Conservation (phyloP, 352 stramenopile genomes). For the Phytophthora pisi region DNA sequence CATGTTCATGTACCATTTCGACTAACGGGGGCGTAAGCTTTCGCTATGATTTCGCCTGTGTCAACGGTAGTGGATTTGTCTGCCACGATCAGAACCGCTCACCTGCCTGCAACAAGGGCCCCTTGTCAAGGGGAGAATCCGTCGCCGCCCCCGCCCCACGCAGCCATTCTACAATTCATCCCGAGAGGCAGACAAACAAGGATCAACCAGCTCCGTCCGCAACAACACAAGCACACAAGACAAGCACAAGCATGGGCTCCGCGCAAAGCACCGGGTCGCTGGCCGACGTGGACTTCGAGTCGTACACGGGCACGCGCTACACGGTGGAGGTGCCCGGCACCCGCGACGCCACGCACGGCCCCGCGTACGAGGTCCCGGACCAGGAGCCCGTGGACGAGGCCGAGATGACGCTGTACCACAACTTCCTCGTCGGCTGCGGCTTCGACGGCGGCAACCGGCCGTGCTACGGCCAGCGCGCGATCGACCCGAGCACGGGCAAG, state of each 20-base stretch:
- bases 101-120: neutral
- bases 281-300: conserved; percentile 56
- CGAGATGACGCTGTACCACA: conserved; percentile 44
- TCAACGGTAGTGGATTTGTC: neutral
- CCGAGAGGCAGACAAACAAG: neutral
- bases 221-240: neutral
- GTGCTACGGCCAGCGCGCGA: conserved; percentile 42
- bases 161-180: neutral
- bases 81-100: neutral
- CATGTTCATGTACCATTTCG: neutral
- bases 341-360: conserved; percentile 32
- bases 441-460: conserved; percentile 28
- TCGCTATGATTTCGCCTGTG: neutral
- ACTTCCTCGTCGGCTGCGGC: conserved; percentile 34
- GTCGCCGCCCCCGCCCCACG: neutral
- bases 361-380: conserved; percentile 34
- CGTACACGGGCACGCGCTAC: conserved; percentile 42
- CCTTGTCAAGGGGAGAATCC: too few relatives aligned
- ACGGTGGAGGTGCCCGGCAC: conserved; percentile 40
- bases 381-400: conserved; percentile 22
- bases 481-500: conserved; percentile 38
- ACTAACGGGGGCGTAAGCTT: neutral
- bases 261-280: conserved; percentile 42
- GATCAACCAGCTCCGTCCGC: neutral
- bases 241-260: conserved; percentile 43